Evolutionary conservation across 2,329 filamentous ascomycete species (phyloP).

Genomic region (Claviceps sp.): DNA sequence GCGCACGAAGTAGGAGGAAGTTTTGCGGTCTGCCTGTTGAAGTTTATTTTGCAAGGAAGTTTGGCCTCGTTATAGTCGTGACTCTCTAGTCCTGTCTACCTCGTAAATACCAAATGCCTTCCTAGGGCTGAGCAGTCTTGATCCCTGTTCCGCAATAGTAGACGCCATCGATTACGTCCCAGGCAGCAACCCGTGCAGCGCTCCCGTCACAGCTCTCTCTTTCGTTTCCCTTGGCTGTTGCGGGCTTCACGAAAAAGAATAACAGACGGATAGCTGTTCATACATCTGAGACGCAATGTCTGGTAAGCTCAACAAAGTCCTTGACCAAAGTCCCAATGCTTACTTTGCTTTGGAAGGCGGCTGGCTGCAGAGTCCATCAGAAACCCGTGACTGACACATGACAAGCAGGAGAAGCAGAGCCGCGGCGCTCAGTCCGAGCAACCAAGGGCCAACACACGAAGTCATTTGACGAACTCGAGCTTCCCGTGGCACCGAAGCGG

Average conservation of each 20-base stretch:
- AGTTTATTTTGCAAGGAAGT: background rate
- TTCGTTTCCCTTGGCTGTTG: background rate
- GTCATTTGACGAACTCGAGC: constrained; percentile 64
- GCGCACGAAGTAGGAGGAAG: constrained; percentile 1
- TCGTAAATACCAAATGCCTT: constrained; percentile 20
- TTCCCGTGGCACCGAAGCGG: constrained; percentile 38
- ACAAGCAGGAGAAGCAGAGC: constrained; percentile 48
- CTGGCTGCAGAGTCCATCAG: background rate
- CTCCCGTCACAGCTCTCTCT: background rate
- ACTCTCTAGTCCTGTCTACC: constrained; percentile 18
- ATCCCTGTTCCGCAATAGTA: constrained; percentile 16
- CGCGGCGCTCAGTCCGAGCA: constrained; percentile 83
- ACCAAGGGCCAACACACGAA: constrained; percentile 95
- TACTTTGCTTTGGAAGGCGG: background rate
- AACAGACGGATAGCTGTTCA: background rate
- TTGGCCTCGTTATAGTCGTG: constrained; percentile 20
- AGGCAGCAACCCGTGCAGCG: constrained; percentile 6
- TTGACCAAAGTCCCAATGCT: background rate
- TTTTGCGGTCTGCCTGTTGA: background rate
- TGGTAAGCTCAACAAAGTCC: constrained; percentile 17
- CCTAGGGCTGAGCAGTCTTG: constrained; percentile 14
- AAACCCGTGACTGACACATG: constrained; percentile 5
- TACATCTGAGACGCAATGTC: constrained; percentile 16
- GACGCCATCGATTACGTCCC: constrained; percentile 6
- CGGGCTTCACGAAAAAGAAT: background rate